phyloP scores from a whole-genome alignment of 2,329 filamentous ascomycete genomes.

The Fusarium sp. region DNA sequence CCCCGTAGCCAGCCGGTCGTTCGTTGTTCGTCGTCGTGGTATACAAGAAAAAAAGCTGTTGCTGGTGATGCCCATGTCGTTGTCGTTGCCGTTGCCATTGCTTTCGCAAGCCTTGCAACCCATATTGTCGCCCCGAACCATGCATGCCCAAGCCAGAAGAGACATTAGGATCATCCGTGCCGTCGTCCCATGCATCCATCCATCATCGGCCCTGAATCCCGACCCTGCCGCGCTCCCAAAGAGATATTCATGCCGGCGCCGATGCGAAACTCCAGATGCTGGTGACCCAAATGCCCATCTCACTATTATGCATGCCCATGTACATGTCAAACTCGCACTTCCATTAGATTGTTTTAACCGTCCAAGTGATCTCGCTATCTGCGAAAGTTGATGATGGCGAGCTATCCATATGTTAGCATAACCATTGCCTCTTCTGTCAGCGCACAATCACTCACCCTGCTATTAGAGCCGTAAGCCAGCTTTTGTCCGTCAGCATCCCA shows the following conservation, averaged over 20 bases:
- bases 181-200: slow-evolving; percentile 12
- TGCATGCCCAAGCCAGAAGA: slow-evolving; percentile 29
- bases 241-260: not conserved
- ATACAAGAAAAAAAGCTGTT: slow-evolving; percentile 41
- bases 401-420: slow-evolving; percentile 48
- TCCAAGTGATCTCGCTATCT: slow-evolving; percentile 45
- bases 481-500: slow-evolving; percentile 74
- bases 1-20: slow-evolving; percentile 38
- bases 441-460: slow-evolving; percentile 62
- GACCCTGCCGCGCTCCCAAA: slow-evolving; percentile 1
- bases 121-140: not conserved
- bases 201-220: slow-evolving; percentile 7
- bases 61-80: slow-evolving; percentile 5
- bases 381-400: slow-evolving; percentile 65
- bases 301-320: slow-evolving; percentile 1
- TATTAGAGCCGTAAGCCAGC: slow-evolving; percentile 73
- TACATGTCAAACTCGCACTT: not conserved
- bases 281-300: slow-evolving; percentile 9
- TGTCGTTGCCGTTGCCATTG: not conserved
- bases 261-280: slow-evolving; percentile 6
- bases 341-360: not conserved
- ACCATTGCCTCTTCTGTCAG: too few relatives aligned
- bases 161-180: slow-evolving; percentile 29
- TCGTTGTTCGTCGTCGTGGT: slow-evolving; percentile 41
- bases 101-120: slow-evolving; percentile 15